Evolutionary conservation across 2,329 filamentous ascomycete species (phyloP), one percentile per base, ranked within the genome.

Genomic region (Thielaviopsis populi): DNA sequence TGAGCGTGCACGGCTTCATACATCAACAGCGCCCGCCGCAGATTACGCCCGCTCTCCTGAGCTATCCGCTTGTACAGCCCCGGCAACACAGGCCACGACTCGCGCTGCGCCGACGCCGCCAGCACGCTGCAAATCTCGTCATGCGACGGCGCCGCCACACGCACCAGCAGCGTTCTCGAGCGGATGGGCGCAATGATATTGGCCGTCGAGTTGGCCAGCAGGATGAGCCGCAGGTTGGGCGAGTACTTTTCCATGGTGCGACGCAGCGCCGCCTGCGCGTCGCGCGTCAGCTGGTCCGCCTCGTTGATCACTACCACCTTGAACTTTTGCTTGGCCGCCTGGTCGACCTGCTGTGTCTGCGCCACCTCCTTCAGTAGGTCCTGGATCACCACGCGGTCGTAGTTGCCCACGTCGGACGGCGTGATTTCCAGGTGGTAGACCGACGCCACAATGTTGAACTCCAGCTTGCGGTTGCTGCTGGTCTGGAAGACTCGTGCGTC

Each of bases 271-370:
- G 95, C 94, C 76, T 99, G 94, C 2, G 94, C 94, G 79, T 99
- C 94, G 68, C 94, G 80, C 2, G 87, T 94, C 68, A 99, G 80
- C 71, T 96, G 89, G 72, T 99, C 95, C 7, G 94, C 94, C 78
- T 99, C 94, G 70, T 99, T 99, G 80, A 99, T 97, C 42, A 99
- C 92, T 0, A 99, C 94, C 0, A 99, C 91, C 76, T 99, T 99
- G 82, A 99, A 99, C 54, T 86, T 83, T 73, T 99, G 94, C 73
- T 85, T 88, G 17, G 95, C 95, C 13, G 84, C 81, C 69, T 94
- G 80, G 73, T 99, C 94, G n/a, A 99, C 94, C 76, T 99, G 95
- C 74, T 99, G 94, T 62, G 94, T 99, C 75, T 99, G 95, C 37
- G 95, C 94, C 4, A 99, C 92, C 75, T 99, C 94, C 74, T 99